Evolutionary conservation across 1,139 yeast species (phyloP), one percentile per base, ranked within the genome.

Genomic region (Suhomyces wounanorum): DNA sequence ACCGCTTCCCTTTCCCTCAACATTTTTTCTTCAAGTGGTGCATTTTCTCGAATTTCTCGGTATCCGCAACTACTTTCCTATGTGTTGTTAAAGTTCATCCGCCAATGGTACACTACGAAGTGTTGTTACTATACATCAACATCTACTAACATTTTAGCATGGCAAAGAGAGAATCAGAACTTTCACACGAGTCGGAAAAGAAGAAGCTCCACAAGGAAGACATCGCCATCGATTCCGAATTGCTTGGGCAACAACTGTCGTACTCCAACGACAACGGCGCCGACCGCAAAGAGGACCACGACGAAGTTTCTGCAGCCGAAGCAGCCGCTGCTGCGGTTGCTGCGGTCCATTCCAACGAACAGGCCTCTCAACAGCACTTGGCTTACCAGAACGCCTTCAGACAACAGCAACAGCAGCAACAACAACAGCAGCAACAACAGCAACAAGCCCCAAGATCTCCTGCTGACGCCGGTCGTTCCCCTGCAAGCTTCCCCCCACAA

Each of bases 201-300:
- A 70, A 66, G 56, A 69, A 67, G 57, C 54, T 55, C 45, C 67
- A 62, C 40, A 70, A 72, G 53, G 73, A 70, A 26, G 74, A 72
- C 48, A 66, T 72, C 44, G 75, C 75, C 49, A 77, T 78, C 52
- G 83, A 78, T 60, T 73, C 81, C 44, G 81, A 77, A 56, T 66
- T 78, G 57, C 69, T 78, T 52, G 75, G 74, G 35, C 81, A 78
- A 53, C 80, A 77, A 50, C 63, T 75, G 14, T 69, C 72, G 40
- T 71, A 70, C 55, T 57, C 63, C 16, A 58, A 56, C 47, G 56
- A 60, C 42, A 59, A 59, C 17, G 59, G 52, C 37, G 26, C 33
- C 6, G 48, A 43, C 30, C 35, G 42, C 11, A 52, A 50, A 14
- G 49, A 56, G 26, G 59, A 55, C 44, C 64, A 60, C 35, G 66